Evolutionary conservation across 768 basidiomycete species (phyloP).

Genomic region (Guyanaporus albipodus): DNA sequence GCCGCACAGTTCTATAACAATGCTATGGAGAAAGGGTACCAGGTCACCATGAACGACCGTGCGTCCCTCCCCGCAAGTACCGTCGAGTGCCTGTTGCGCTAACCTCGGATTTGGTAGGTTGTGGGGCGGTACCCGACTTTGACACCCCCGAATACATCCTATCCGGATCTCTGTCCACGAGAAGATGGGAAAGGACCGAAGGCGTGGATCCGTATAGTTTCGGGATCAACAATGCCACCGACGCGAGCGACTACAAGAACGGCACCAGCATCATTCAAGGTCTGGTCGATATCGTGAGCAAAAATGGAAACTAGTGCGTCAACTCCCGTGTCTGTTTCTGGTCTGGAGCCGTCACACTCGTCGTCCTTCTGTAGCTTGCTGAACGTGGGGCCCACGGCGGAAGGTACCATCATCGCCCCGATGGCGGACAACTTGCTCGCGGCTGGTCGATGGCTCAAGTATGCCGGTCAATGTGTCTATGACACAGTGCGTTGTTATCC

Average conservation of each 20-base stretch:
- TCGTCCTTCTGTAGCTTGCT: constrained; percentile 35
- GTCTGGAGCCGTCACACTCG: background rate
- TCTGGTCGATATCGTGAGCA: constrained; percentile 54
- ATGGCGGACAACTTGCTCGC: constrained; percentile 46
- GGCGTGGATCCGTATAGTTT: constrained; percentile 55
- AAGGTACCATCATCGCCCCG: constrained; percentile 48
- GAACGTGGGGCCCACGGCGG: constrained; percentile 52
- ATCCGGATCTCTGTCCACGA: constrained; percentile 44
- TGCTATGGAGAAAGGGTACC: constrained; percentile 38
- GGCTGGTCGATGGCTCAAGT: constrained; percentile 50
- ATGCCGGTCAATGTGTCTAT: constrained; percentile 50
- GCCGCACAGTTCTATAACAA: constrained; percentile 45
- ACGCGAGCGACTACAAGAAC: constrained; percentile 44
- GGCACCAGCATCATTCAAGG: constrained; percentile 47
- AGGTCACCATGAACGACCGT: constrained; percentile 47
- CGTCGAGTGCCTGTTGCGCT: background rate
- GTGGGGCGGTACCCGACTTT: constrained; percentile 49
- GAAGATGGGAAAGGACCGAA: constrained; percentile 55
- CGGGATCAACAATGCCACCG: constrained; percentile 44
- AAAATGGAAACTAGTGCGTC: constrained; percentile 58
- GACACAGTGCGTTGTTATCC: constrained; percentile 49
- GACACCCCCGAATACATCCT: constrained; percentile 53
- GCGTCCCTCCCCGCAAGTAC: constrained; percentile 5
- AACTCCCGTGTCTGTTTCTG: background rate
- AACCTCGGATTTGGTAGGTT: constrained; percentile 32